These are phyloP conservation scores for Barnettozyma californica DNA, from an alignment of 805 yeast genomes.

Conservation along the genomic window DNA sequence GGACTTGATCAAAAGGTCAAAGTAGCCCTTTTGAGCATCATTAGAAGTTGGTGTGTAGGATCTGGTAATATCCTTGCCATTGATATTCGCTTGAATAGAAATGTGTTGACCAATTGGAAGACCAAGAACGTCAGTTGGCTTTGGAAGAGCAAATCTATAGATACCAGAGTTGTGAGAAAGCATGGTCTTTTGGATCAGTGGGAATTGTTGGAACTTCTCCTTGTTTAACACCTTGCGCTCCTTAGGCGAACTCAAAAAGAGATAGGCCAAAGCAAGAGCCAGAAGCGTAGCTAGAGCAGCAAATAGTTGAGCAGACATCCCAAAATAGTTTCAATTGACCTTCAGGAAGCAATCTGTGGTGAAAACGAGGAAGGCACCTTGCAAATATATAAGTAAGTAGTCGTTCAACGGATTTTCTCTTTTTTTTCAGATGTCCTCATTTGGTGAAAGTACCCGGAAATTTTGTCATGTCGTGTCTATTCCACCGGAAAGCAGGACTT, in stretches of 20 bases:
- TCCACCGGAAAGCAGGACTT: not conserved
- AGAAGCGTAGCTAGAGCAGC: constrained; percentile 13
- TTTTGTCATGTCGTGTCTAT: too few relatives aligned
- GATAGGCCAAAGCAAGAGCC: constrained; percentile 9
- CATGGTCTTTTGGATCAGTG: constrained; percentile 68
- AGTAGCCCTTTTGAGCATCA: constrained; percentile 73
- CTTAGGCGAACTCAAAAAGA: constrained; percentile 4
- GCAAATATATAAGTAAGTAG: not conserved
- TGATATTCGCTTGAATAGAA: constrained; percentile 66
- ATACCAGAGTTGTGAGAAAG: constrained; percentile 78
- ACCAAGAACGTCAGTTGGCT: constrained; percentile 68
- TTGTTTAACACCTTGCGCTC: constrained; percentile 47
- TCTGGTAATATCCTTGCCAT: constrained; percentile 76
- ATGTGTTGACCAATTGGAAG: constrained; percentile 95
- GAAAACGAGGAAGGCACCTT: not conserved
- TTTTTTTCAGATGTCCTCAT: not conserved
- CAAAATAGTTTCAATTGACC: not conserved
- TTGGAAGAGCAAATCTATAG: constrained; percentile 80
- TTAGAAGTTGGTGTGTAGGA: constrained; percentile 88
- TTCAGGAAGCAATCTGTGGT: not conserved
- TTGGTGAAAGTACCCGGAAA: not conserved
- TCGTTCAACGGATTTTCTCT: not conserved
- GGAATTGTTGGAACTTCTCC: constrained; percentile 70
- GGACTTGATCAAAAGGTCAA: constrained; percentile 80
- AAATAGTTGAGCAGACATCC: constrained; percentile 3